phyloP scores from a whole-genome alignment of 177 flowering plant genomes.

The Vitis hybrid region DNA sequence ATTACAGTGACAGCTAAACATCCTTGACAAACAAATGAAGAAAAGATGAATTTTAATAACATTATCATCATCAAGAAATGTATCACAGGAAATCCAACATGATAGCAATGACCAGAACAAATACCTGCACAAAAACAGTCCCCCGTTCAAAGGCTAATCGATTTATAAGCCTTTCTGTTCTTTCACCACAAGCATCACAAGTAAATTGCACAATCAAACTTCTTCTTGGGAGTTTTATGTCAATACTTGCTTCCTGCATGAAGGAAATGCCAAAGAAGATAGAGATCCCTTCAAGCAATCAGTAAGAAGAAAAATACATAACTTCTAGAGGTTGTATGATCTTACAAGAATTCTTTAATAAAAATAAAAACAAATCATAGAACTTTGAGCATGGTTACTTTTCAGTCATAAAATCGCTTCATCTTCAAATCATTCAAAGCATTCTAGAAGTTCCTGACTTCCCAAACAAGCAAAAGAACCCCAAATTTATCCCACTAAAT shows the following conservation, averaged over 20 bases:
- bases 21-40: not conserved
- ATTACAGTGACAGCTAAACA: not conserved
- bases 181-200: slow-evolving; percentile 74
- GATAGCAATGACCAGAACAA: not conserved
- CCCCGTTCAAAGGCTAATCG: slow-evolving; percentile 88
- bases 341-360: not conserved
- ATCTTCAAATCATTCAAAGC: too few species aligned
- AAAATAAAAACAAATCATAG: not conserved
- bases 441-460: too few species aligned
- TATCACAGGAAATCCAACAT: not conserved
- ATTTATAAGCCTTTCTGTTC: slow-evolving; percentile 68
- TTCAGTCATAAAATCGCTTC: too few species aligned
- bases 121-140: slow-evolving; percentile 87
- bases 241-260: slow-evolving; percentile 49
- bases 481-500: too few species aligned
- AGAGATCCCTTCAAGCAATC: not conserved
- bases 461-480: too few species aligned
- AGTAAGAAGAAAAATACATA: not conserved
- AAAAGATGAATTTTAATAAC: not conserved
- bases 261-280: not conserved
- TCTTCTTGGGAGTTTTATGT: slow-evolving; percentile 77
- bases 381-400: too few species aligned
- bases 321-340: not conserved
- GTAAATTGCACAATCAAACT: slow-evolving; percentile 77
- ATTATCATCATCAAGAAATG: not conserved